Evolutionary conservation across 768 basidiomycete species (phyloP), one percentile per base, ranked within the genome.

Genomic region (Termitomyces sp.): DNA sequence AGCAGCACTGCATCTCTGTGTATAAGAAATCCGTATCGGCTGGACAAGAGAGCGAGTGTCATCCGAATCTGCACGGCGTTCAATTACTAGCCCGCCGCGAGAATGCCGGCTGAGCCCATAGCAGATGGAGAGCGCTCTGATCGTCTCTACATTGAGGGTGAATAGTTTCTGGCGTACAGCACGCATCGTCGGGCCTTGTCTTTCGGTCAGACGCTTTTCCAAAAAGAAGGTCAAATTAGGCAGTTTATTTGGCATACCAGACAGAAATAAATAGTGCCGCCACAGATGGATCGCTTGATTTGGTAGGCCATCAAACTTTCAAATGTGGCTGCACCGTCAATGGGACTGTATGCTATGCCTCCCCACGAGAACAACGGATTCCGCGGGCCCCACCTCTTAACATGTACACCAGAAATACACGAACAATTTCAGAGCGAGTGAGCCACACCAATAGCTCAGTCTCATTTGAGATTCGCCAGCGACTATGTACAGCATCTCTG

Each of bases 1-100:
- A 59, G 6, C 42, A 33, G 47, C 58, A 59, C 58, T 39, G 58
- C 58, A 48, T 59, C 34, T 53, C 41, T 55, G 58, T 59, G 54
- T 48, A 50, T 36, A 31, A 33, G 33, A 24, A 18, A 37, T 24
- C 30, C 37, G 47, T 50, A 33, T 41, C 46, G 37, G 47, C 24
- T 44, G 54, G 36, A 47, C 37, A 30, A 57, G 56, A 39, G 48
- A 33, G 45, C 27, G 47, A 30, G 39, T 37, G 42, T 46, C 46
- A 57, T 47, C 45, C 48, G 55, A 36, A 4, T 37, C 13, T 8
- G 47, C 27, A 47, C 46, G 46, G 47, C 46, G 33, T 49, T 57
- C 45, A 50, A 30, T 49, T 13, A 15, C 39, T 20, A 50, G 16
- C 44, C 47, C 16, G 20, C 55, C 44, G 44, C 55, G 15, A 56